Percentiles rank a stretch among this genome's conserved stretches.
Evolutionary conservation across 345 rosid genomes (phyloP).

Genomic region (Salix arbutifolia): DNA sequence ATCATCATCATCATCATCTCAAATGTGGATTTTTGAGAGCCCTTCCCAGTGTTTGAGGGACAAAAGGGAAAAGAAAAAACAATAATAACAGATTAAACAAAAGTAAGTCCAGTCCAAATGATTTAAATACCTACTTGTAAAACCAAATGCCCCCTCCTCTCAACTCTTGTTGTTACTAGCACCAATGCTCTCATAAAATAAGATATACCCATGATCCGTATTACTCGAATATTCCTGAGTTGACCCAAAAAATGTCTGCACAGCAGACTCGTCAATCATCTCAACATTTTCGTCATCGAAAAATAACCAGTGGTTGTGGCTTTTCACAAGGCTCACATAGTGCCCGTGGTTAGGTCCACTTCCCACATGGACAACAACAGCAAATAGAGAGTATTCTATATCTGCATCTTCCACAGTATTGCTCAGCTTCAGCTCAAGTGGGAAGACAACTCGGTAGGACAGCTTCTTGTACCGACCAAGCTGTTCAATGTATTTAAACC

Average conservation of each 20-base stretch:
- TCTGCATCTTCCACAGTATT: conserved; percentile 89
- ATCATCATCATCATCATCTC: conserved; percentile 32
- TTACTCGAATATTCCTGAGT: conserved; percentile 94
- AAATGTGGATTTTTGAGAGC: conserved; percentile 23
- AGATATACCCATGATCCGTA: conserved; percentile 96
- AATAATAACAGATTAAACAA: conserved; percentile 15
- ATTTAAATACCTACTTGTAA: conserved; percentile 41
- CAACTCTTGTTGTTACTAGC: conserved; percentile 47
- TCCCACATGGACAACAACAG: conserved; percentile 97
- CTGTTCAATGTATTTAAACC: conserved; percentile 97
- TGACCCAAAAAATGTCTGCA: conserved; percentile 96
- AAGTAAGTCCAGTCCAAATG: conserved; percentile 28
- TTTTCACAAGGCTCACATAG: conserved; percentile 95
- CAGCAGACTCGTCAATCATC: conserved; percentile 97
- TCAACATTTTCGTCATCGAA: conserved; percentile 97
- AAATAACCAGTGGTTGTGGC: conserved; percentile 97
- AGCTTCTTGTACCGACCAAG: conserved; percentile 92
- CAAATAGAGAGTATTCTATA: conserved; percentile 85
- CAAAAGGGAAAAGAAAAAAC: conserved; percentile 17
- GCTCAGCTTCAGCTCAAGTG: conserved; percentile 91
- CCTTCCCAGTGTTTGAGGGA: conserved; percentile 26
- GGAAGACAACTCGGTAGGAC: conserved; percentile 89
- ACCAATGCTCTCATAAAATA: conserved; percentile 88
- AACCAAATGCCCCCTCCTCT: conserved; percentile 23
- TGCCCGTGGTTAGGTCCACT: conserved; percentile 98